Percentiles rank a stretch among this genome's conserved stretches.
Evolutionary conservation across 148 eudicot species (phyloP).

Genomic region (Nyssa sinensis): DNA sequence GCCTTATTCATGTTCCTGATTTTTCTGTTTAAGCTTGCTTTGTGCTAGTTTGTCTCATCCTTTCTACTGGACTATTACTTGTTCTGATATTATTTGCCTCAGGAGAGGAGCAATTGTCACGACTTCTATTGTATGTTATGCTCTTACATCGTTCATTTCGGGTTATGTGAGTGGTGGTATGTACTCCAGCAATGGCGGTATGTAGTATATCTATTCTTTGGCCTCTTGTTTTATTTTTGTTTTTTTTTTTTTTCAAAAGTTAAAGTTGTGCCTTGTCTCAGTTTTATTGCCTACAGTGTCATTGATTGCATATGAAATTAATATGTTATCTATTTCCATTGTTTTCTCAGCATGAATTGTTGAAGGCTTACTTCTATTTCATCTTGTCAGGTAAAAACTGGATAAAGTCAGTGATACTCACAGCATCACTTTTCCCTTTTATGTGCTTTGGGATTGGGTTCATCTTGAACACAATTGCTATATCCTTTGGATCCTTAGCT

Average conservation of each 20-base stretch:
- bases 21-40: too few relatives aligned
- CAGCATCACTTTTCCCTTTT: constrained; percentile 65
- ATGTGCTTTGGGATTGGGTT: constrained; percentile 70
- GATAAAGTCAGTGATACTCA: constrained; percentile 62
- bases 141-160: constrained; percentile 63
- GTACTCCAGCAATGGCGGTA: constrained; percentile 65
- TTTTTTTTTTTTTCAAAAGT: not conserved
- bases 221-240: not conserved
- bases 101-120: constrained; percentile 76
- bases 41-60: not conserved
- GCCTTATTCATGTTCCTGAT: not conserved
- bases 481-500: constrained; percentile 61
- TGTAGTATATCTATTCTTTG: constrained; percentile 16
- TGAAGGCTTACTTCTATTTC: not conserved
- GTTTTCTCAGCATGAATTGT: not conserved
- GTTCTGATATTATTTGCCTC: constrained; percentile 16
- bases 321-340: not conserved
- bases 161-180: constrained; percentile 79
- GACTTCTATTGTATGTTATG: constrained; percentile 62
- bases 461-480: constrained; percentile 53
- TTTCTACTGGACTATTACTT: not conserved
- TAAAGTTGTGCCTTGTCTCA: not conserved
- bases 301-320: too few relatives aligned
- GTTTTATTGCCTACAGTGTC: too few relatives aligned
- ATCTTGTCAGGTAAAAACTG: constrained; percentile 55